phyloP scores from a whole-genome alignment of 176 grass and related monocot genomes.

The Canna indica region DNA sequence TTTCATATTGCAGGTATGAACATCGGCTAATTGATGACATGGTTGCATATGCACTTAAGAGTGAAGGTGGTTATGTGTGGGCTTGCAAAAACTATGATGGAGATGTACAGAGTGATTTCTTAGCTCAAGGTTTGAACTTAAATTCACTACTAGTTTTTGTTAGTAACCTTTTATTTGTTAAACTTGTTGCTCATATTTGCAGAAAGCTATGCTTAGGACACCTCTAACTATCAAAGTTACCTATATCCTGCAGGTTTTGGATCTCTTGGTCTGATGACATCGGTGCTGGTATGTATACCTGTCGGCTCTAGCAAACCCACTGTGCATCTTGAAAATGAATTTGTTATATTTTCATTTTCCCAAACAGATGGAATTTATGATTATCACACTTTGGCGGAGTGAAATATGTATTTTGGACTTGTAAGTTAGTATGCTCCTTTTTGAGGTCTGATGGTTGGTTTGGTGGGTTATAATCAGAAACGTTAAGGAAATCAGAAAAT shows the following conservation, averaged over 20 bases:
- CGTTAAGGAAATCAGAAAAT: too few species aligned
- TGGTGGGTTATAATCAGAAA: too few species aligned
- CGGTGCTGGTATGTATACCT: constrained; percentile 43
- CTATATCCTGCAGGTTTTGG: constrained; percentile 51
- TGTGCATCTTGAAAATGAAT: background rate
- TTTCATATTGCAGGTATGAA: constrained; percentile 55
- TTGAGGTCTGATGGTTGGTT: too few species aligned
- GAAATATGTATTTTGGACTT: too few species aligned
- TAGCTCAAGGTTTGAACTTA: constrained; percentile 68
- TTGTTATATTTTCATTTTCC: too few species aligned
- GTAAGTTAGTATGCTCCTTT: too few species aligned
- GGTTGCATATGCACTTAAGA: constrained; percentile 94
- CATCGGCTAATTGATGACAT: constrained; percentile 98
- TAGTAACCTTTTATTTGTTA: too few species aligned
- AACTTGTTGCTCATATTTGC: too few species aligned
- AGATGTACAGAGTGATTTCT: constrained; percentile 87
- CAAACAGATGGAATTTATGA: background rate
- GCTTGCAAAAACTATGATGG: constrained; percentile 99
- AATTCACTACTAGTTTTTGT: too few species aligned
- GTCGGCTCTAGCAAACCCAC: too few species aligned
- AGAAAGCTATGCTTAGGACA: too few species aligned
- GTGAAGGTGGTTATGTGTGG: constrained; percentile 94
- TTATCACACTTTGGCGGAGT: too few species aligned
- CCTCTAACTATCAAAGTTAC: constrained; percentile 6
- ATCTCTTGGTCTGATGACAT: constrained; percentile 70